Evolutionary conservation across 108 stramenopile species (phyloP), one percentile per base, ranked within the genome.

Genomic region (Discostella stelligeroides): DNA sequence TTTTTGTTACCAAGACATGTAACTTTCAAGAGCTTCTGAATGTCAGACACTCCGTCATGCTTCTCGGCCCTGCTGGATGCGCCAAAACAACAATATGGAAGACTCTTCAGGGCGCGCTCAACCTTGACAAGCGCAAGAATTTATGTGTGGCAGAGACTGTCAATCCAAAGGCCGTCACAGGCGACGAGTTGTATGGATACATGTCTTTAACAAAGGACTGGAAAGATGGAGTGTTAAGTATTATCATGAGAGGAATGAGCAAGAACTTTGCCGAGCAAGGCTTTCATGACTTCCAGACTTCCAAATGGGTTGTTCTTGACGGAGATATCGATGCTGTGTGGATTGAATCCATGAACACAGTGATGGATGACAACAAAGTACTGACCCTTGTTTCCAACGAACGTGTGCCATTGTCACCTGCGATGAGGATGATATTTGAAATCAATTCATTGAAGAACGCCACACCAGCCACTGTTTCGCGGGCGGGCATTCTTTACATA

Each of bases 341-440:
- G 95, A 96, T 96, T 70, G 95, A 96, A 77, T 90, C 89, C 13
- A 96, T 96, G 95, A 96, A 96, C 81, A 96, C 95, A 13, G 95
- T 96, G 40, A 95, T 96, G 92, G 95, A 96, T 55, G 95, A 96
- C 76, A 96, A 96, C 84, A 96, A 96, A 75, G 87, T 87, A 30
- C 84, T 96, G 23, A 95, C 93, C n/a, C 68, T 96, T 11, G 93
- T 96, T 49, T 92, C 91, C 25, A 95, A 95, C 55, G 95, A 96
- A 63, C 92, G 94, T 46, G 87, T 96, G n/a, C 92, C 92, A 10
- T 81, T 96, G 50, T 84, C 82, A 28, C 87, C 88, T 20, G 70
- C 92, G 8, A 96, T 96, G 95, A 86, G 93, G 49, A 94, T 96
- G 95, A 89, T 96, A 7, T 96, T 96, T 67, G 95, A 96, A 71